phyloP scores from a whole-genome alignment of 2,329 filamentous ascomycete species.

The Fusarium miscanthi region DNA sequence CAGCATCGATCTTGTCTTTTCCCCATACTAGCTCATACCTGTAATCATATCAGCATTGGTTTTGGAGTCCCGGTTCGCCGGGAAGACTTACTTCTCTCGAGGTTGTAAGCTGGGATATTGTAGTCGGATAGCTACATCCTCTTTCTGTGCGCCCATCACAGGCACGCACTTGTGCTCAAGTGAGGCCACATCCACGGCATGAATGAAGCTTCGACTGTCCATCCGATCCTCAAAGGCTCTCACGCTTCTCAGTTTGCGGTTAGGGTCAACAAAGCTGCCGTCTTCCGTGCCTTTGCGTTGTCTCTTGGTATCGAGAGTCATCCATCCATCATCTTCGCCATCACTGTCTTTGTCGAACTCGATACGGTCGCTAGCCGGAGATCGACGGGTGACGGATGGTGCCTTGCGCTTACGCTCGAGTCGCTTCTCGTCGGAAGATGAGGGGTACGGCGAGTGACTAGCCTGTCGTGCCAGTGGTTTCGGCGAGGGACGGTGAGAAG shows the following conservation, averaged over 20 bases:
- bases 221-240: slow-evolving; percentile 58
- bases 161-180: slow-evolving; percentile 62
- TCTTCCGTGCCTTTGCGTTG: slow-evolving; percentile 57
- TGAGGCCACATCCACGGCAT: slow-evolving; percentile 68
- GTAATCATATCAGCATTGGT: slow-evolving; percentile 35
- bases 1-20: slow-evolving; percentile 81
- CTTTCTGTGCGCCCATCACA: slow-evolving; percentile 59
- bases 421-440: slow-evolving; percentile 53
- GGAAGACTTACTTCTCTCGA: slow-evolving; percentile 69
- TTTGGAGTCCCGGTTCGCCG: neutral
- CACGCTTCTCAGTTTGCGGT: slow-evolving; percentile 59
- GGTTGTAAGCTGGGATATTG: slow-evolving; percentile 84
- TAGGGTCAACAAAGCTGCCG: slow-evolving; percentile 57
- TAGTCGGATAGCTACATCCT: slow-evolving; percentile 72
- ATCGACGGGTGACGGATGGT: slow-evolving; percentile 51
- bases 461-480: slow-evolving; percentile 54
- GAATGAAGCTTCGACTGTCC: slow-evolving; percentile 62
- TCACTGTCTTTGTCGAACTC: slow-evolving; percentile 64
- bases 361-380: slow-evolving; percentile 61
- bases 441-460: slow-evolving; percentile 57
- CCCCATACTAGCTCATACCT: slow-evolving; percentile 76
- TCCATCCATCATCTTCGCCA: slow-evolving; percentile 65
- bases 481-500: slow-evolving; percentile 54
- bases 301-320: slow-evolving; percentile 60
- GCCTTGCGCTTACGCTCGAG: slow-evolving; percentile 63